Percentiles rank a stretch among this genome's conserved stretches.
Conservation (phyloP, 495 filamentous ascomycete genomes). For the Penicillium odoratum region DNA sequence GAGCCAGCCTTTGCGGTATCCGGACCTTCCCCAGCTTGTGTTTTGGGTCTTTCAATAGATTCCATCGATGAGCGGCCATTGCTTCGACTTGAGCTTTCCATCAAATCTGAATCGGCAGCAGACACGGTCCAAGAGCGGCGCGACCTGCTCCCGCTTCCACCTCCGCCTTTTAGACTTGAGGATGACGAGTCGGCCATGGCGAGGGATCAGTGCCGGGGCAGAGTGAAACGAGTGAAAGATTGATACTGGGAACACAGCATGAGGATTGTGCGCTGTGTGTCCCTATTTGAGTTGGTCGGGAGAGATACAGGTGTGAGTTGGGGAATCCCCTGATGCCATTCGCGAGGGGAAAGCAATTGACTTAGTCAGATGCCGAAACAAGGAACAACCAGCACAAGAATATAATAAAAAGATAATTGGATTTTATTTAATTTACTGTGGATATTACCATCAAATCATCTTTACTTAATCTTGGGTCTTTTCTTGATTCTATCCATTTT, state of each 20-base stretch:
- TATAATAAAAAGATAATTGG: too few species aligned
- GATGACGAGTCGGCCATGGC: constrained; percentile 35
- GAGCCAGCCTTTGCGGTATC: constrained; percentile 38
- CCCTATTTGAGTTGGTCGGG: constrained; percentile 5
- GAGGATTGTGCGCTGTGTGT: not conserved
- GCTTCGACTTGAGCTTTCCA: constrained; percentile 37
- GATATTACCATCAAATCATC: not conserved
- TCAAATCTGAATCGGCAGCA: constrained; percentile 35
- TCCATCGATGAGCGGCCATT: constrained; percentile 47
- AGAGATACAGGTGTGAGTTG: not conserved
- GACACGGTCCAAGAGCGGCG: constrained; percentile 36
- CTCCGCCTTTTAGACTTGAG: constrained; percentile 26
- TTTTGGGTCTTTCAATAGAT: constrained; percentile 44
- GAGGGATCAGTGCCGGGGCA: constrained; percentile 10
- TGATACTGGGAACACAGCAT: constrained; percentile 11
- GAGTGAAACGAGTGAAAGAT: constrained; percentile 6
- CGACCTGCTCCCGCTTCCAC: constrained; percentile 21
- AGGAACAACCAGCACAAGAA: not conserved
- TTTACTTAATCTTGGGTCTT: not conserved
- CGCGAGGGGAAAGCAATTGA: constrained; percentile 4
- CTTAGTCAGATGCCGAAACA: constrained; percentile 12
- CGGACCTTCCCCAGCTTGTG: constrained; percentile 38
- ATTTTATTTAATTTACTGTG: too few species aligned
- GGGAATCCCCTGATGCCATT: constrained; percentile 6
- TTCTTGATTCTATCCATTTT: not conserved